Percentiles rank a stretch among this genome's conserved stretches.
Evolutionary conservation across 306 rosid species (phyloP).

Genomic region (Hippophae gyantsensis): DNA sequence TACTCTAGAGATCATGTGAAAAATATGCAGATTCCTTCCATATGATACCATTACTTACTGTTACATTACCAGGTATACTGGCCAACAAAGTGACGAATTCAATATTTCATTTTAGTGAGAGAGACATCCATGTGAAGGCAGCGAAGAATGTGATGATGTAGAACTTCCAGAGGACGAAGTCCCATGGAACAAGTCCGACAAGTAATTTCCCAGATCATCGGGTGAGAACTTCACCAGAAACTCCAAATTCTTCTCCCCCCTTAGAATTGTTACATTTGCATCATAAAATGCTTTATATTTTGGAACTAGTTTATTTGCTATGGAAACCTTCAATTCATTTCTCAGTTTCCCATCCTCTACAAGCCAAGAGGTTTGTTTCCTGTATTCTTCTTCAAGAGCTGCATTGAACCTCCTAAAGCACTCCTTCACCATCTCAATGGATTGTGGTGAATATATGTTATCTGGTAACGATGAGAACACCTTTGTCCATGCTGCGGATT

Average conservation of each 20-base stretch:
- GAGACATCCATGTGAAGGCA: constrained; percentile 8
- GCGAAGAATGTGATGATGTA: constrained; percentile 9
- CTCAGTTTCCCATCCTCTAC: constrained; percentile 35
- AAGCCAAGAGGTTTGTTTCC: constrained; percentile 39
- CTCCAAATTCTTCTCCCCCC: constrained; percentile 23
- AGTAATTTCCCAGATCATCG: constrained; percentile 43
- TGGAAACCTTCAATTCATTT: constrained; percentile 32
- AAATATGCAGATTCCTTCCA: not conserved
- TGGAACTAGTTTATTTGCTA: constrained; percentile 34
- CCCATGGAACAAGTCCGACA: constrained; percentile 45
- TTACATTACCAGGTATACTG: not conserved
- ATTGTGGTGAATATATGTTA: not conserved
- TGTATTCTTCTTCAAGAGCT: constrained; percentile 37
- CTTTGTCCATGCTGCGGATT: constrained; percentile 37
- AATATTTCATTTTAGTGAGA: not conserved
- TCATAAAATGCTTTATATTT: constrained; percentile 28
- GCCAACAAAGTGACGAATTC: constrained; percentile 1
- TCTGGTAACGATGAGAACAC: constrained; percentile 31
- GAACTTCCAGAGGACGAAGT: constrained; percentile 19
- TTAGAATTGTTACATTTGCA: not conserved
- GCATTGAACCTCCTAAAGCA: constrained; percentile 22
- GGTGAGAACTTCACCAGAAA: constrained; percentile 26
- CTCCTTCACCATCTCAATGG: constrained; percentile 24
- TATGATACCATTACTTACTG: not conserved
- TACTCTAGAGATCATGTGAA: not conserved